Evolutionary conservation across 2,329 filamentous ascomycete species (phyloP).

Genomic region (Sclerotinia nivalis): DNA sequence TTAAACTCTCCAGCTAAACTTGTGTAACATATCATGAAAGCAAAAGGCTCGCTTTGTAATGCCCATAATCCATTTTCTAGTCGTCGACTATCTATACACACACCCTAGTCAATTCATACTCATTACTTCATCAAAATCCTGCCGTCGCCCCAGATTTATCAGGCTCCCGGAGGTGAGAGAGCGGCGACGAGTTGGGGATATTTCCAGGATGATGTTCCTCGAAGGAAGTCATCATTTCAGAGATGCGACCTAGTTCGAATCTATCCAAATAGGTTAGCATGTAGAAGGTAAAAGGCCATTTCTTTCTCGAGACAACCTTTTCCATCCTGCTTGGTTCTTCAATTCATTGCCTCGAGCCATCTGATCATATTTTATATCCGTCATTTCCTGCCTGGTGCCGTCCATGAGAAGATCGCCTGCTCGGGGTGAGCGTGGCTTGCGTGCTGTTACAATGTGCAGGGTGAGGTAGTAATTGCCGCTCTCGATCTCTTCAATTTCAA

Average conservation of each 20-base stretch:
- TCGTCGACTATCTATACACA: background rate
- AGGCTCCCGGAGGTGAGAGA: background rate
- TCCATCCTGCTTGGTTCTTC: slow-evolving; percentile 17
- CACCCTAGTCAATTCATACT: background rate
- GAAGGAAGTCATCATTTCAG: slow-evolving; percentile 17
- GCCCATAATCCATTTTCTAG: background rate
- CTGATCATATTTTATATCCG: slow-evolving; percentile 34
- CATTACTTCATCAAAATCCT: background rate
- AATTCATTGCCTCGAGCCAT: slow-evolving; percentile 32
- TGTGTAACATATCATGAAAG: background rate
- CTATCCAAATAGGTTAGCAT: slow-evolving; percentile 7
- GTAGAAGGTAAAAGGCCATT: background rate
- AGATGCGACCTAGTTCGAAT: slow-evolving; percentile 12
- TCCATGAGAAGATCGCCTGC: slow-evolving; percentile 36
- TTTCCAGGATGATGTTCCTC: slow-evolving; percentile 19
- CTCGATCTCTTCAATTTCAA: slow-evolving; percentile 25
- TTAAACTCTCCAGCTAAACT: background rate
- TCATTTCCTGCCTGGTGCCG: slow-evolving; percentile 38
- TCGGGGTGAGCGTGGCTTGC: slow-evolving; percentile 35
- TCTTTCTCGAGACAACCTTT: slow-evolving; percentile 15
- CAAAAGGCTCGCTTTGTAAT: background rate
- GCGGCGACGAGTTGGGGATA: background rate
- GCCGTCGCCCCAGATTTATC: background rate
- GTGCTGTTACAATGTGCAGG: slow-evolving; percentile 39
- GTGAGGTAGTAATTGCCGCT: slow-evolving; percentile 36